Conservation (phyloP, 768 basidiomycete species). For the Melanogaster broomeanus region DNA sequence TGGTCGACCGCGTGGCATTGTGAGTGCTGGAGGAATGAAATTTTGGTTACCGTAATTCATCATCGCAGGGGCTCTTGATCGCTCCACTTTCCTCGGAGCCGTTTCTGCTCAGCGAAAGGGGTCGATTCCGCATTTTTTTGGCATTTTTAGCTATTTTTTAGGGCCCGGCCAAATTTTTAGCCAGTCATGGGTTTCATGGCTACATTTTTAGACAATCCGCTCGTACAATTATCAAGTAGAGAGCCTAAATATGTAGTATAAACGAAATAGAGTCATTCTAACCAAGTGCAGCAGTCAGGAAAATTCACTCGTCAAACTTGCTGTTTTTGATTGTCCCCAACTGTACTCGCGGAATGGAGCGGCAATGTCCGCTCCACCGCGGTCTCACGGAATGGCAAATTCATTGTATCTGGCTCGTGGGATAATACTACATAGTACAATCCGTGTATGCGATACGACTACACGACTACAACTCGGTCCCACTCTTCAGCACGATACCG, state of each 20-base stretch:
- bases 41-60: neutral
- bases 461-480: too few species aligned
- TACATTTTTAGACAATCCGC: neutral
- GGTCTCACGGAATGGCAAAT: too few species aligned
- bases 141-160: conserved; percentile 2
- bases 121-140: conserved; percentile 4
- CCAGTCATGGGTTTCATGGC: neutral
- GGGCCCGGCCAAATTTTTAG: conserved; percentile 1
- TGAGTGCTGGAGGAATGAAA: neutral
- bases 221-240: neutral
- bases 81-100: neutral
- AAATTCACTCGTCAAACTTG: conserved; percentile 1
- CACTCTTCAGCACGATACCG: too few species aligned
- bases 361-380: too few species aligned
- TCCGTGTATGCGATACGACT: too few species aligned
- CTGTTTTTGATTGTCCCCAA: conserved; percentile 1
- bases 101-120: conserved; percentile 5
- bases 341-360: too few species aligned
- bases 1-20: neutral
- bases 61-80: neutral
- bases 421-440: too few species aligned
- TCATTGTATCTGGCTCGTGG: too few species aligned
- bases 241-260: neutral
- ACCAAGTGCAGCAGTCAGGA: neutral
- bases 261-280: neutral